Percentiles rank a stretch among this genome's conserved stretches.
Conservation (phyloP, 139 green algal genomes). For the Medakamo hakoo region DNA sequence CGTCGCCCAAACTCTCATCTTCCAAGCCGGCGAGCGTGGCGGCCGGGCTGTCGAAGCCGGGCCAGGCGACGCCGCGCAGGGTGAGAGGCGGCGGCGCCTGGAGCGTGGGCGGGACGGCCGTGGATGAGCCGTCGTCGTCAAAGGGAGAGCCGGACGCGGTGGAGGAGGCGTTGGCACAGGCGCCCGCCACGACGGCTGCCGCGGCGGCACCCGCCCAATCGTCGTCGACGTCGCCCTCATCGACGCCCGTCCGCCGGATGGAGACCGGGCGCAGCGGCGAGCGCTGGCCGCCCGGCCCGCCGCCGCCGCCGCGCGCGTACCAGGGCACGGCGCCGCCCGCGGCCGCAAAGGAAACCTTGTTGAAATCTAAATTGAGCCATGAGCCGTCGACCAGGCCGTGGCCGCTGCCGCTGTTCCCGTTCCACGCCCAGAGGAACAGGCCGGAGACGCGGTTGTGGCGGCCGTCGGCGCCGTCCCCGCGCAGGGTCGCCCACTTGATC, state of each 20-base stretch:
- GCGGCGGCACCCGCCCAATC: no score
- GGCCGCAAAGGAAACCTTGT: neutral
- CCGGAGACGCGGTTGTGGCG: neutral
- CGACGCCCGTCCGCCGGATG: no score
- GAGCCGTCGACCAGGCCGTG: neutral
- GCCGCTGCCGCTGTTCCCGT: constrained; percentile 8
- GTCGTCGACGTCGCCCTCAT: neutral
- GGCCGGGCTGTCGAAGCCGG: neutral
- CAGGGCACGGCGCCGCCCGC: neutral
- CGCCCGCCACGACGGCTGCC: no score
- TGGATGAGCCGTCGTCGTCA: neutral
- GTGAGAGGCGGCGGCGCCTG: neutral
- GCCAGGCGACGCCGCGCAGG: neutral
- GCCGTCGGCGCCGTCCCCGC: neutral
- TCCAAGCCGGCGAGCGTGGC: neutral
- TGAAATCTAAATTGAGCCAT: neutral
- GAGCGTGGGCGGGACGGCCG: neutral
- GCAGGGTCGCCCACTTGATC: neutral
- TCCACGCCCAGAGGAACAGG: constrained; percentile 15
- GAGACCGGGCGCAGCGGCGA: no score
- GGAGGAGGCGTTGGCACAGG: no score
- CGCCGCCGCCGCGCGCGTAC: neutral
- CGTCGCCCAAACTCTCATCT: neutral
- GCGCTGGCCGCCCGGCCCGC: no score
- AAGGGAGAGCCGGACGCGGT: neutral